Evolutionary conservation across 2,329 filamentous ascomycete species (phyloP), one percentile per base, ranked within the genome.

Genomic region (Claviceps humidiphila): DNA sequence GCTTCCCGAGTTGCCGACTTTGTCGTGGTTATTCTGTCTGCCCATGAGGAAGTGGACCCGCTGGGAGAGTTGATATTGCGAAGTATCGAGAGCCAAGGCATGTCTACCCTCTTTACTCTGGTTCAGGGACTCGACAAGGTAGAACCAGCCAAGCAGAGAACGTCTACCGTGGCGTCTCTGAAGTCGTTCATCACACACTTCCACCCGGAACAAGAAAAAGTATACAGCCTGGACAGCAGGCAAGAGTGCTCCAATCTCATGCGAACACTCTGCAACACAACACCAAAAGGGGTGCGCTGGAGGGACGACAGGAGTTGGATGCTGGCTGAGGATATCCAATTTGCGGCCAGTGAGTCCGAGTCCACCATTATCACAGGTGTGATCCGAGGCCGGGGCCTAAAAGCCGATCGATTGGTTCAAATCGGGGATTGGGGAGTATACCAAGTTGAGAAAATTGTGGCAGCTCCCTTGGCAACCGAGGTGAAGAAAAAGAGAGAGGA

Each of bases 301-400:
- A 81, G 93, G 60, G 93, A 98, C 50, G 89, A 95, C 58, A 80
- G 93, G 59, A 95, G 89, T 61, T 98, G 93, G 87, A 88, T 98
- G 84, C 72, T 95, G 53, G 81, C 91, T 4, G 93, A 98, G 58
- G 79, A 90, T 30, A 74, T 95, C 51, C 71, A 79, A 59, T 95
- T 89, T 76, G 76, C 80, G 11, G 74, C 79, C 30, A 74, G 70
- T 4, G 75, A 75, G 11, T 73, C 75, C 1, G 75, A 78, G n/a
- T 72, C 82, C 43, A 85, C 88, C 8, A 72, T 90, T 7, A 64
- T 98, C 43, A 94, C 88, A 0, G 93, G 93, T 58, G 80, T 93
- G 3, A 82, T 97, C 30, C 79, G 93, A 62, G 93, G 93, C 38
- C 87, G 82, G 63, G 85, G 86, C 8, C 67, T 98, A 50, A 97